Base-by-base conservation (phyloP, 805 yeast species). In the Ogataea ramenticola region DNA sequence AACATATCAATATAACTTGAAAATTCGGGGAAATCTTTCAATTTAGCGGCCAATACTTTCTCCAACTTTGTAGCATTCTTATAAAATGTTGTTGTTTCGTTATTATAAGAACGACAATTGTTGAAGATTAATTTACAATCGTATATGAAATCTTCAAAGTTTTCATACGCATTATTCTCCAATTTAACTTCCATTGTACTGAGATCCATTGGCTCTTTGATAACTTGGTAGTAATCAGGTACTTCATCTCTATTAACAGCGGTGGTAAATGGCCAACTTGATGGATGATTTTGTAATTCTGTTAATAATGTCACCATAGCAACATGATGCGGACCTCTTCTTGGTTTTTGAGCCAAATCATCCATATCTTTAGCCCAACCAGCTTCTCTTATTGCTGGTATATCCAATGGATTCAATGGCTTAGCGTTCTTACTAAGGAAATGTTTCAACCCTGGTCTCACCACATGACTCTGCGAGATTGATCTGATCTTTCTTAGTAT, bases 341-440 rank as follows among this genome's bases (percentile, higher is more conserved):
- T 88, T 2, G 99, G 98, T 57, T 88, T 78, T 56, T 95, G 91
- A 0, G 98, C 98, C 46, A 93, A 68, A 53, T 88, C 91, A 62
- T 93, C 99, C 96, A 93, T 90, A 62, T 91, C 99, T 32, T 91
- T 93, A 29, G 95, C 86, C 99, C 99, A 93, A 0, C 99, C 99
- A 4, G 95, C 86, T 60, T 90, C 98, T 51, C 77, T 73, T 41
- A 93, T 70, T 0, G 99, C 99, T 0, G 99, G 98, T 19, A 93
- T 88, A 15, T 70, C 68, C 69, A 81, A 69, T 6, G 98, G 96
- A 55, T 88, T 89, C n/a, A 86, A 59, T 40, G 75, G 77, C 57
- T 66, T 71, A 44, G 66, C 71, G 36, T 47, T 49, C 22, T 58
- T 41, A 26, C 76, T 75, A 48, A 74, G 72, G 66, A 93, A 93